Evolutionary conservation across 2,329 filamentous ascomycete species (phyloP).

Genomic region (Bipolaris sorokiniana): DNA sequence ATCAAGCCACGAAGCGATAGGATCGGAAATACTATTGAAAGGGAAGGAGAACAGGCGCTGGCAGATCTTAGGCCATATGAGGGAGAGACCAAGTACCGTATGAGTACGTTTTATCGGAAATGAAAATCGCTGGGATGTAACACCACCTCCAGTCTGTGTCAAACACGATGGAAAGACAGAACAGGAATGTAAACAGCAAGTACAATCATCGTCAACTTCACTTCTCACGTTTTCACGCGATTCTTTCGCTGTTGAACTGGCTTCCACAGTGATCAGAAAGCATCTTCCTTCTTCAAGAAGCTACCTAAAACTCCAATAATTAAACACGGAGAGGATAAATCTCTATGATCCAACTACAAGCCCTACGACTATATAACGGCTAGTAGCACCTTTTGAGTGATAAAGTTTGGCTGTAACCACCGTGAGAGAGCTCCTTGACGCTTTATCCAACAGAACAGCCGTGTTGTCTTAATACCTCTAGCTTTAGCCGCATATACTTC

Average conservation of each 20-base stretch:
- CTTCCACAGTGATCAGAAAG: background rate
- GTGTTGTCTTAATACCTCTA: too few species aligned
- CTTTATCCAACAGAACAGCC: too few species aligned
- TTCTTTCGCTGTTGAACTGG: background rate
- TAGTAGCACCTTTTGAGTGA: too few species aligned
- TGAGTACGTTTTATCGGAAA: constrained; percentile 49
- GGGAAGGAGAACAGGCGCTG: constrained; percentile 61
- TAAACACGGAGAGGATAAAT: too few species aligned
- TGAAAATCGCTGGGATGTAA: background rate
- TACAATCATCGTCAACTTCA: background rate
- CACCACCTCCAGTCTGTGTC: background rate
- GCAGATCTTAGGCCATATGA: constrained; percentile 59
- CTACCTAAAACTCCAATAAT: too few species aligned
- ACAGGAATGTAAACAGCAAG: too few species aligned
- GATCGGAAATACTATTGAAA: constrained; percentile 58
- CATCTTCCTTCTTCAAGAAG: too few species aligned
- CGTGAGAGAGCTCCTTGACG: too few species aligned
- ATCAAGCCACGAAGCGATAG: constrained; percentile 59
- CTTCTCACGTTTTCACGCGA: background rate
- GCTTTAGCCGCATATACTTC: too few species aligned
- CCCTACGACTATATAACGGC: too few species aligned
- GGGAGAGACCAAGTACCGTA: constrained; percentile 63
- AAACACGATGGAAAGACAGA: background rate
- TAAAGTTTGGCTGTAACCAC: too few species aligned
- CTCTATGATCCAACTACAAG: too few species aligned